Base-by-base conservation (phyloP, 768 basidiomycete genomes). In the Trametes gibbosa region DNA sequence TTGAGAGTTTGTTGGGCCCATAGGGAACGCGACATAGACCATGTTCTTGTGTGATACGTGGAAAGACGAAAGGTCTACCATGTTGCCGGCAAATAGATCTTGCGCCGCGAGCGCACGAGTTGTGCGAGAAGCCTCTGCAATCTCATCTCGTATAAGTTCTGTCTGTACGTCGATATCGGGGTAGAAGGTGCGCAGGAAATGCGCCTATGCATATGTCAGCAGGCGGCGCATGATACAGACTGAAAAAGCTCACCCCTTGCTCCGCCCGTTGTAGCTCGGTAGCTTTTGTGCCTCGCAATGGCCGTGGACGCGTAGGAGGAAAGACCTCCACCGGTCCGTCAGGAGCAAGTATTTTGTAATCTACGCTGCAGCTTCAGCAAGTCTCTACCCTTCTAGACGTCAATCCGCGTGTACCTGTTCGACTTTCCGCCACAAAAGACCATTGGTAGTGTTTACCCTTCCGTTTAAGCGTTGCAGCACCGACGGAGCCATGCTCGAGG, bases 101-200 rank as follows among this genome's bases (percentile, higher is more conserved):
- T 86, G 87, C 13, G 58, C 56, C 27, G 74, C 66, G 16, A 79
- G 66, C n/a, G 71, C 64, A 23, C 67, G 70, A 37, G 65, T 56
- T 50, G 73, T 62, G 41, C 66, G 72, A 13, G 76, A 72, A 46
- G 86, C 84, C 50, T 75, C 73, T 13, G 75, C 70, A 19, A 90
- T 71, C 56, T 85, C 77, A 25, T 82, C 79, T 50, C 81, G 71
- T 45, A 92, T 77, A 23, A 92, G 72, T 40, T 89, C 84, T n/a
- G 81, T 73, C 7, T 87, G 75, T n/a, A 93, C 75, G 59, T 91
- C 88, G 16, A 87, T 77, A 59, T 92, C 89, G 1, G 90, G 89
- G 53, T 87, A 79, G 69, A 81, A 79, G 4, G 83, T 85, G 45
- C 87, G 83, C 47, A 92, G 76, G 65, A 89, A 90, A 55, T 85